Evolutionary conservation across 208 protist species (phyloP), one percentile per base, ranked within the genome.

Genomic region (Wallacemonas sp.): DNA sequence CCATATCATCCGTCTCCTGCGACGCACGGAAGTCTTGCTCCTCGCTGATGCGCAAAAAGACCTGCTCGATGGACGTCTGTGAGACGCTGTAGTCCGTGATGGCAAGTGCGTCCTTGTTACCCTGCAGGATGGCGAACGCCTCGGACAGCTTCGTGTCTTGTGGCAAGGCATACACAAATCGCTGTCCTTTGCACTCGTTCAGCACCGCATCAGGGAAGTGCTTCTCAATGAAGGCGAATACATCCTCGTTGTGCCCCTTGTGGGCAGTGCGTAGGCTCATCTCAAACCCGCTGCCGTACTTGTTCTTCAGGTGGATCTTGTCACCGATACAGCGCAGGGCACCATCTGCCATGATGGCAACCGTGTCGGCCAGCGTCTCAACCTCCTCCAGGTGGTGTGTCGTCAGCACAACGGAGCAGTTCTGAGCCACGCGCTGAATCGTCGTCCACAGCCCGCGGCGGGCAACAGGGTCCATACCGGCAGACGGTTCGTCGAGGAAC

Each of bases 361-460:
- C 70, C 22, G 69, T 66, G 53, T 79, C 51, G 24, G 83, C 84
- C 9, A 98, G 70, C 2, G 83, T 90, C 71, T 97, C 92, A 65
- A 90, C 85, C 82, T 98, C 96, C 64, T 97, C 93, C 77, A 98
- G 77, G 56, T 96, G 90, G 68, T 98, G 96, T 55, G 94, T 97
- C 53, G 95, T 97, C 51, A 98, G 68, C 66, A 94, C 78, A 3
- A 93, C 77, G 26, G 87, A 82, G 78, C 83, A 89, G 66, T 83
- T 77, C 59, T 80, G 64, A 0, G 84, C 69, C 17, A 81, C 53
- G 11, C 60, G n/a, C 51, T 66, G 39, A 31, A 78, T 68, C 5
- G 80, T 33, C 22, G 63, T 62, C 86, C 86, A 92, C 65, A 92
- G 28, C 21, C 61, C 49, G 17, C 82, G 70, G 41, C 82, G 70